Percentiles rank a stretch among this genome's conserved stretches.
Evolutionary conservation across 2,329 filamentous ascomycete genomes (phyloP).

Genomic region (Cladosporium sp.): DNA sequence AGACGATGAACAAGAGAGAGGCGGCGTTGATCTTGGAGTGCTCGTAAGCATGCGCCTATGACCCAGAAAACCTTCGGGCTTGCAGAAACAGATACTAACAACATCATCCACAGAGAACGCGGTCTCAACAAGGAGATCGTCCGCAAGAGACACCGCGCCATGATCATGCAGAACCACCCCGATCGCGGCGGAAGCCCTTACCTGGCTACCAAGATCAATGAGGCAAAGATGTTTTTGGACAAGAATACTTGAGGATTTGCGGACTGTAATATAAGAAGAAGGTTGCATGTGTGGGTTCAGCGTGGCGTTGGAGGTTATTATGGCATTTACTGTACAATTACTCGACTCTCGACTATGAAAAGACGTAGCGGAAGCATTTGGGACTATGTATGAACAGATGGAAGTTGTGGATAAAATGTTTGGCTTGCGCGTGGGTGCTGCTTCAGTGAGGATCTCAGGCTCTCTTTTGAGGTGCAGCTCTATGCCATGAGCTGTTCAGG

Average conservation of each 20-base stretch:
- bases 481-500: not conserved
- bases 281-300: slow-evolving; percentile 17
- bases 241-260: slow-evolving; percentile 50
- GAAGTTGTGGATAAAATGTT: not conserved
- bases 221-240: slow-evolving; percentile 94
- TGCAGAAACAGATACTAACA: slow-evolving; percentile 14
- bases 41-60: slow-evolving; percentile 59
- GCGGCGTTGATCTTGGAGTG: slow-evolving; percentile 88
- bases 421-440: not conserved
- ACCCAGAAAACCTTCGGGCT: not conserved
- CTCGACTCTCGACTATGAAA: slow-evolving; percentile 18
- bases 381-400: not conserved
- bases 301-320: slow-evolving; percentile 16
- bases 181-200: slow-evolving; percentile 97
- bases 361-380: slow-evolving; percentile 10
- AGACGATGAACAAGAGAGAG: slow-evolving; percentile 89
- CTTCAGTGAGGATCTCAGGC: not conserved
- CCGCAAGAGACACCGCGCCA: slow-evolving; percentile 88
- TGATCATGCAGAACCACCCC: slow-evolving; percentile 98
- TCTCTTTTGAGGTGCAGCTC: not conserved
- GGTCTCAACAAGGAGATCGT: slow-evolving; percentile 88
- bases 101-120: slow-evolving; percentile 64
- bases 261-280: not conserved
- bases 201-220: slow-evolving; percentile 95
- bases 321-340: slow-evolving; percentile 19